phyloP scores from a whole-genome alignment of 2,329 filamentous ascomycete genomes.

The Ceratocystis cacaofunesta region DNA sequence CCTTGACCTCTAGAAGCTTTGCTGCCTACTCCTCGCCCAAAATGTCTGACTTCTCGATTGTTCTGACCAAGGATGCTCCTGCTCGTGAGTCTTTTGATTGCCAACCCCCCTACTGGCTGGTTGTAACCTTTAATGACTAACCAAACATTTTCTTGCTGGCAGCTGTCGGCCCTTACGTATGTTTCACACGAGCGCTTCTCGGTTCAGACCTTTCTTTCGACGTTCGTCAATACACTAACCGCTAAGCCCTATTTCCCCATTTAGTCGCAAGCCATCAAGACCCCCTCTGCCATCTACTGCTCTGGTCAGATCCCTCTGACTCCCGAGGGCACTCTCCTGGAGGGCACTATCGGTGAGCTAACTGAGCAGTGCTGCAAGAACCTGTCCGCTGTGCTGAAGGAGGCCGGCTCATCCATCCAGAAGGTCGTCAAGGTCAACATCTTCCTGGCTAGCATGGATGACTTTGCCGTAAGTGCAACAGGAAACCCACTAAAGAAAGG shows the following conservation, averaged over 20 bases:
- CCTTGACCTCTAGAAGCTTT: constrained; percentile 5
- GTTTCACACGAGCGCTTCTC: constrained; percentile 20
- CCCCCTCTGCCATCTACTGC: constrained; percentile 49
- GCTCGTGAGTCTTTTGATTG: constrained; percentile 32
- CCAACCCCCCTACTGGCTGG: too few relatives aligned
- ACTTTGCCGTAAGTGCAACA: constrained; percentile 48
- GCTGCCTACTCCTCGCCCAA: constrained; percentile 7
- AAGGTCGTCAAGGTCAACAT: constrained; percentile 85
- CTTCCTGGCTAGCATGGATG: constrained; percentile 80
- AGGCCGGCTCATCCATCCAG: constrained; percentile 61
- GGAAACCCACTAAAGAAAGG: background rate
- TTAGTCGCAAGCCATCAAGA: constrained; percentile 53
- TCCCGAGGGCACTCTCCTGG: constrained; percentile 38
- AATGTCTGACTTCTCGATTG: constrained; percentile 21
- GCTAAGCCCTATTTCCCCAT: background rate
- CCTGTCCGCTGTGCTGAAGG: constrained; percentile 67
- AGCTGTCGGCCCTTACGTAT: constrained; percentile 51
- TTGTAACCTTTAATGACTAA: background rate
- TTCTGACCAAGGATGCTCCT: constrained; percentile 46
- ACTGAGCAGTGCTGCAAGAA: constrained; percentile 55
- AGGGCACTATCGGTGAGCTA: constrained; percentile 47
- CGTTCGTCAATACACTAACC: background rate
- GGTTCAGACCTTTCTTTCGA: too few relatives aligned
- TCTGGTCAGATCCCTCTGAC: constrained; percentile 59
- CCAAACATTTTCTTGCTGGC: background rate